Conservation (phyloP, 768 basidiomycete species). For the Mycena albidolilacea region DNA sequence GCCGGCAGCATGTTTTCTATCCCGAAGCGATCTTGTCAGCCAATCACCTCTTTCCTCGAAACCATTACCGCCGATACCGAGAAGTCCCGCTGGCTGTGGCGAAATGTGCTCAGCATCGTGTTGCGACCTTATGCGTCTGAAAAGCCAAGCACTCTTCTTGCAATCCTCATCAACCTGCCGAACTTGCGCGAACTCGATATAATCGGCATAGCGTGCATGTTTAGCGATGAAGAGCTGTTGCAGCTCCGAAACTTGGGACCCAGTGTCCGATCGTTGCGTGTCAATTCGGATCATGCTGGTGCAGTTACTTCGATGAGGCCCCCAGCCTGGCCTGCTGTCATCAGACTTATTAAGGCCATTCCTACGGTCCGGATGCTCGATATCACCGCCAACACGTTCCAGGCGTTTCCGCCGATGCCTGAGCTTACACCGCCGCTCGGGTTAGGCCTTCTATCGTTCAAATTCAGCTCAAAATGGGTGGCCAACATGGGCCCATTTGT, state of each 20-base stretch:
- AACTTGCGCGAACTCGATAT: constrained; percentile 18
- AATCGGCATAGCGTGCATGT: not conserved
- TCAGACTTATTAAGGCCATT: not conserved
- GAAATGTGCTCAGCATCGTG: not conserved
- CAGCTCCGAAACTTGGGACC: not conserved
- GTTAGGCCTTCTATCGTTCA: constrained; percentile 1
- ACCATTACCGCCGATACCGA: constrained; percentile 11
- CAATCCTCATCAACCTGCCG: constrained; percentile 8
- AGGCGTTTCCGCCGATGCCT: not conserved
- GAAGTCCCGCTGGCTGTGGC: constrained; percentile 16
- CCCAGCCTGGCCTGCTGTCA: not conserved
- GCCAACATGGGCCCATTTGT: not conserved
- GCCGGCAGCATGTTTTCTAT: too few relatives aligned
- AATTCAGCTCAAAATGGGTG: constrained; percentile 1
- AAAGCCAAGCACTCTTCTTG: not conserved
- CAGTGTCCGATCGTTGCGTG: constrained; percentile 2
- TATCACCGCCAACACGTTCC: constrained; percentile 5
- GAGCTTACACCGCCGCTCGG: not conserved
- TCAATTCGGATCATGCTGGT: not conserved
- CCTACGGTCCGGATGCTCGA: constrained; percentile 11
- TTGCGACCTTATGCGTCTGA: not conserved
- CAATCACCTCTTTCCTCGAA: not conserved
- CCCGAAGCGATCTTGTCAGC: not conserved
- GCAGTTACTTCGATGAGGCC: not conserved
- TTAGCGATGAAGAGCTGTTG: not conserved